Percentiles rank a stretch among this genome's conserved stretches.
Evolutionary conservation across 163 green algal species (phyloP).

Genomic region (Scenedesmus sp.): DNA sequence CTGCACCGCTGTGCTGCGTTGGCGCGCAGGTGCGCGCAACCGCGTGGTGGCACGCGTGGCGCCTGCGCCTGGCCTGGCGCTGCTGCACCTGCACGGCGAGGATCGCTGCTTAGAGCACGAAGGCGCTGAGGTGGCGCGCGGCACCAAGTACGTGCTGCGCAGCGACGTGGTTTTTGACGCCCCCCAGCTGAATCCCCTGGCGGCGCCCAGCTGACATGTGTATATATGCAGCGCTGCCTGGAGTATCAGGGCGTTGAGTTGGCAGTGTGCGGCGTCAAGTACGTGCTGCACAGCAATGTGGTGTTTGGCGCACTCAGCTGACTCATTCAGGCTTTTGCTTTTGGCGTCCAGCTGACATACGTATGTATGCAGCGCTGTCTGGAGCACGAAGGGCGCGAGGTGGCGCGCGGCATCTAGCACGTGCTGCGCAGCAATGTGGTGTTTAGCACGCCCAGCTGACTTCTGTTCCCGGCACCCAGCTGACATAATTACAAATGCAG

Average conservation of each 20-base stretch:
- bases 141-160: conserved; percentile 82
- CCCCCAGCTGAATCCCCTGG: background rate
- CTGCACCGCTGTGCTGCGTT: background rate
- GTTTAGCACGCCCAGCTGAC: too few relatives aligned
- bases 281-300: conserved; percentile 56
- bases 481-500: too few relatives aligned
- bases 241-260: too few relatives aligned
- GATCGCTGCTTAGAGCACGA: conserved; percentile 81
- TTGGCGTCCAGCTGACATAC: background rate
- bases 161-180: conserved; percentile 79
- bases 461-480: too few relatives aligned
- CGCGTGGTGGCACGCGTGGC: conserved; percentile 59
- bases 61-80: conserved; percentile 68
- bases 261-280: too few relatives aligned
- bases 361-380: background rate
- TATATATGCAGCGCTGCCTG: background rate
- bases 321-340: too few relatives aligned
- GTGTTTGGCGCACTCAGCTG: conserved; percentile 60
- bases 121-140: conserved; percentile 59
- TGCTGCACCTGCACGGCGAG: conserved; percentile 81
- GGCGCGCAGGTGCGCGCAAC: conserved; percentile 28
- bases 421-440: too few relatives aligned
- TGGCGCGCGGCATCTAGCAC: too few relatives aligned
- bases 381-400: too few relatives aligned
- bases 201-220: background rate